phyloP scores from a whole-genome alignment of 179 eudicot species.

The Silene noctiflora region DNA sequence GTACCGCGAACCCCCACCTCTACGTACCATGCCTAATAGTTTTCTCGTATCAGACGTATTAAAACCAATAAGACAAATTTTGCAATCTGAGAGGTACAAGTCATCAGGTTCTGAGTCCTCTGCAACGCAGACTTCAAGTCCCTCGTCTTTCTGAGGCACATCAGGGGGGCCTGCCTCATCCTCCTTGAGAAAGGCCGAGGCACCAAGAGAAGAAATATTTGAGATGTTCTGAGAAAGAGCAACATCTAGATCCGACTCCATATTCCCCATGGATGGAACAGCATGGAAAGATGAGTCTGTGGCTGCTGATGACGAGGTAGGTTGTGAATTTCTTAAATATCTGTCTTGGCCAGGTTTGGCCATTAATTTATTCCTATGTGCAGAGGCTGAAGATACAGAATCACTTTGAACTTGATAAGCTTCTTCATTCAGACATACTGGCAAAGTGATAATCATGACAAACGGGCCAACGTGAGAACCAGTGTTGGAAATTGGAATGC shows the following conservation, averaged over 20 bases:
- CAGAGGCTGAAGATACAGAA: constrained; percentile 39
- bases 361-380: constrained; percentile 32
- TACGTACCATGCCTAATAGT: constrained; percentile 75
- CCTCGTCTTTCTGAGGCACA: constrained; percentile 34
- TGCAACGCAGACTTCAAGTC: constrained; percentile 63
- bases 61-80: constrained; percentile 75
- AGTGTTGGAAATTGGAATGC: neutral
- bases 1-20: constrained; percentile 97
- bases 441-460: constrained; percentile 39
- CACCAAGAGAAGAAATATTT: constrained; percentile 41
- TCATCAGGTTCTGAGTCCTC: constrained; percentile 87
- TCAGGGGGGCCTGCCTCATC: constrained; percentile 35
- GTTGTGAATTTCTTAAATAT: constrained; percentile 38
- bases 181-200: constrained; percentile 37
- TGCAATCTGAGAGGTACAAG: constrained; percentile 89
- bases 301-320: constrained; percentile 37
- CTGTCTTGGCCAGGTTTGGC: constrained; percentile 50
- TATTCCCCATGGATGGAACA: constrained; percentile 39
- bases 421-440: constrained; percentile 88
- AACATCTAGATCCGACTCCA: constrained; percentile 54
- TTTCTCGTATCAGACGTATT: constrained; percentile 67
- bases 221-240: constrained; percentile 51
- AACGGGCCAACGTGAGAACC: constrained; percentile 14
- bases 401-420: constrained; percentile 62
- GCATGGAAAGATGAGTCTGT: constrained; percentile 48